Conservation (phyloP, 2,329 filamentous ascomycete species). For the Cercospora nicotianae region DNA sequence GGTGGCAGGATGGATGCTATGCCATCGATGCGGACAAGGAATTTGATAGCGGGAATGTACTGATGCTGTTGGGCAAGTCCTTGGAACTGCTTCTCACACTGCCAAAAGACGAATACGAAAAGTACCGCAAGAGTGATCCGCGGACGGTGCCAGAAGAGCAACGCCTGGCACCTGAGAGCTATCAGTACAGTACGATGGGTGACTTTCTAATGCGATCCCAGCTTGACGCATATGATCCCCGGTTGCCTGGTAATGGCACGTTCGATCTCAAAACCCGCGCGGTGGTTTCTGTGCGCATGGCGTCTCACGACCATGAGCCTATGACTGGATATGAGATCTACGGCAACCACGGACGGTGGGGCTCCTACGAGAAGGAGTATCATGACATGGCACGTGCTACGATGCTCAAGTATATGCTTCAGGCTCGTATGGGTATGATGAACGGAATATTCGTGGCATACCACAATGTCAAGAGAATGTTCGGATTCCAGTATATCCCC, state of each 20-base stretch:
- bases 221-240: constrained; percentile 82
- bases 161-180: constrained; percentile 71
- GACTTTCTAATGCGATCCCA: constrained; percentile 95
- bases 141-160: constrained; percentile 71
- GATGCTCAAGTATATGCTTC: constrained; percentile 93
- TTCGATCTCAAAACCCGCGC: constrained; percentile 96
- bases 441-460: constrained; percentile 97
- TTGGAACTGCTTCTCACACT: constrained; percentile 94
- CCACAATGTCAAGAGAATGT: constrained; percentile 92
- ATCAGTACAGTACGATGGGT: constrained; percentile 81
- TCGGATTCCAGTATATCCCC: constrained; percentile 94
- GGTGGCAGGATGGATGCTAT: constrained; percentile 80
- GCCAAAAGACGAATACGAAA: constrained; percentile 78
- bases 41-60: constrained; percentile 77
- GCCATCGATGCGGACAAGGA: constrained; percentile 96
- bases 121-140: constrained; percentile 69
- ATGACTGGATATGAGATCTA: constrained; percentile 87
- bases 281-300: constrained; percentile 89
- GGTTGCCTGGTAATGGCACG: constrained; percentile 86
- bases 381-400: constrained; percentile 95
- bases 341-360: constrained; percentile 70
- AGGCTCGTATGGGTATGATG: constrained; percentile 97
- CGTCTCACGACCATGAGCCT: constrained; percentile 67
- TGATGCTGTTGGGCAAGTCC: constrained; percentile 90
- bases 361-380: constrained; percentile 94